Percentiles rank a stretch among this genome's conserved stretches.
Evolutionary conservation across 139 green algal genomes (phyloP).

Genomic region (Desmodesmus armatus): DNA sequence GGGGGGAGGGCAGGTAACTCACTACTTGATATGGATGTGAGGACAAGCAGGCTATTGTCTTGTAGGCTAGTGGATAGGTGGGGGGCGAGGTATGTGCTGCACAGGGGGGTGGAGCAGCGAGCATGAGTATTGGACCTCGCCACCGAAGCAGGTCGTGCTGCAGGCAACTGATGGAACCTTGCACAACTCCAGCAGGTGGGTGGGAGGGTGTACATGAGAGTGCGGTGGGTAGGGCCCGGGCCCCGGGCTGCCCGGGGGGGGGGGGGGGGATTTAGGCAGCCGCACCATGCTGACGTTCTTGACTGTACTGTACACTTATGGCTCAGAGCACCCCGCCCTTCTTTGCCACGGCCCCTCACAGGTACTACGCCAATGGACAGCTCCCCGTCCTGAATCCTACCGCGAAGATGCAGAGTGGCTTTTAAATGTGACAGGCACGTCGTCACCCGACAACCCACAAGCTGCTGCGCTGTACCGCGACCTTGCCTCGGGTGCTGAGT

Average conservation of each 20-base stretch:
- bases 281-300: no score
- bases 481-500: slow-evolving; percentile 90
- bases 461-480: slow-evolving; percentile 74
- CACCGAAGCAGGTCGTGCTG: slow-evolving; percentile 60
- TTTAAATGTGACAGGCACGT: background rate
- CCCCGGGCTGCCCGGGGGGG: no score
- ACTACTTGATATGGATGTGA: no score
- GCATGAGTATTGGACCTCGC: slow-evolving; percentile 81
- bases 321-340: no score
- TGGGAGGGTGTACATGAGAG: background rate
- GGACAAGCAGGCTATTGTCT: no score
- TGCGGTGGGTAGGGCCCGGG: no score
- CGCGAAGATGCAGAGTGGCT: slow-evolving; percentile 9
- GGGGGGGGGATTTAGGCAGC: no score
- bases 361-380: slow-evolving; percentile 85
- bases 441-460: background rate
- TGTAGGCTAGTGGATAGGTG: no score
- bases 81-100: background rate
- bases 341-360: no score
- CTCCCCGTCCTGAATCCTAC: slow-evolving; percentile 90
- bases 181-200: slow-evolving; percentile 31
- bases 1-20: no score
- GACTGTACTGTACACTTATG: no score
- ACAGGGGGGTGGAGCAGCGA: slow-evolving; percentile 79
- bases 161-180: background rate